These are phyloP conservation scores for Nakazawaea holstii DNA, from an alignment of 805 yeast species.

Conservation along the genomic window DNA sequence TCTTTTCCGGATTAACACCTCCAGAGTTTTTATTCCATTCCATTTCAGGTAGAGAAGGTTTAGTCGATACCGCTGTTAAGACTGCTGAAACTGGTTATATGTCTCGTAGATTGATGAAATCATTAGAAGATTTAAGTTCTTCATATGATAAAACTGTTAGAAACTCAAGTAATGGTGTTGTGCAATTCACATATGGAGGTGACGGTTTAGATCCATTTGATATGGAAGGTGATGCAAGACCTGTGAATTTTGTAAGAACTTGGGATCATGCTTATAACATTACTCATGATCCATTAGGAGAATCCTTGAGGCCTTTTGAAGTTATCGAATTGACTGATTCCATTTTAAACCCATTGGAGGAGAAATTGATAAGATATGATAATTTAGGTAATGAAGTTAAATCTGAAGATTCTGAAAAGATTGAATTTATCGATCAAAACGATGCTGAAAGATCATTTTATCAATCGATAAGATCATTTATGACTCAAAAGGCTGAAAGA, in stretches of 20 bases:
- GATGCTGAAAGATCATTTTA: slow-evolving; percentile 89
- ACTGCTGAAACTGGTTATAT: slow-evolving; percentile 99
- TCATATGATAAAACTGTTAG: slow-evolving; percentile 93
- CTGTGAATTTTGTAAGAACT: slow-evolving; percentile 88
- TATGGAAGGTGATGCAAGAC: slow-evolving; percentile 98
- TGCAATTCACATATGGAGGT: slow-evolving; percentile 97
- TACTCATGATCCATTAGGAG: slow-evolving; percentile 52
- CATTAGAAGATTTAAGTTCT: slow-evolving; percentile 90
- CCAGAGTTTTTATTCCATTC: slow-evolving; percentile 98
- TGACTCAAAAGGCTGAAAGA: slow-evolving; percentile 47
- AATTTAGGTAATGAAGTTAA: slow-evolving; percentile 56
- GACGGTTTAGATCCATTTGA: slow-evolving; percentile 97
- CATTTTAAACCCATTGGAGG: slow-evolving; percentile 57
- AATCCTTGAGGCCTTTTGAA: slow-evolving; percentile 66
- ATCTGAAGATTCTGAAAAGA: slow-evolving; percentile 37
- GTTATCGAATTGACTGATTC: slow-evolving; percentile 49
- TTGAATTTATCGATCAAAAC: slow-evolving; percentile 70
- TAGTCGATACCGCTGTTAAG: slow-evolving; percentile 98
- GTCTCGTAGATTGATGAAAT: slow-evolving; percentile 97
- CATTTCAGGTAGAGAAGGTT: slow-evolving; percentile 98
- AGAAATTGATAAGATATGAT: slow-evolving; percentile 58
- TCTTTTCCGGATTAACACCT: slow-evolving; percentile 89
- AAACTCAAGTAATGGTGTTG: slow-evolving; percentile 93
- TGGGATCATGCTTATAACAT: slow-evolving; percentile 89
- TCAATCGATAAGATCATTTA: slow-evolving; percentile 63